Conservation (phyloP, 2,329 filamentous ascomycete species). For the Calonectria montana region DNA sequence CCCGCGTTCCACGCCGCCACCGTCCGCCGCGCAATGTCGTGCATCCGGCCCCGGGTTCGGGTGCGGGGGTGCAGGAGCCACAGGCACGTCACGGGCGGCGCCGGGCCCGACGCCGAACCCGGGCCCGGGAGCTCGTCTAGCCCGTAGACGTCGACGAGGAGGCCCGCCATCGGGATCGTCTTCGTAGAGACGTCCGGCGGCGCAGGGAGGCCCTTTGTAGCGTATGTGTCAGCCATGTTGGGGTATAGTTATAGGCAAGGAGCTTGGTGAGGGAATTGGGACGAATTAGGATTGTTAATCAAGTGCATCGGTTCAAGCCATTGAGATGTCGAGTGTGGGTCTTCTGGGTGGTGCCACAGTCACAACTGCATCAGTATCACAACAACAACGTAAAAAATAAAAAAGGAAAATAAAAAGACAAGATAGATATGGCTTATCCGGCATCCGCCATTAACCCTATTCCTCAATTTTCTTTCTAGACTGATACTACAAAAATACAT, state of each 20-base stretch:
- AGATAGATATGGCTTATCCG: neutral
- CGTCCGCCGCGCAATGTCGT: slow-evolving; percentile 74
- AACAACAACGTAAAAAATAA: no score
- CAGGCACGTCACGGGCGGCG: slow-evolving; percentile 74
- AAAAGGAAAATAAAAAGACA: neutral
- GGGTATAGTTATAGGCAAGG: neutral
- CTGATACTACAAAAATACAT: slow-evolving; percentile 4
- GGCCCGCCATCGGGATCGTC: slow-evolving; percentile 79
- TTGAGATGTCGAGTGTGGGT: neutral
- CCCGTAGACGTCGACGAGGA: slow-evolving; percentile 84
- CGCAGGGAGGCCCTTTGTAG: slow-evolving; percentile 51
- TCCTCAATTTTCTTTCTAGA: neutral
- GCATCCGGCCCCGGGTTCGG: slow-evolving; percentile 78
- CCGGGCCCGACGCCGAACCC: slow-evolving; percentile 1
- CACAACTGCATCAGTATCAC: neutral
- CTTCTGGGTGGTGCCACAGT: neutral
- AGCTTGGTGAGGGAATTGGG: slow-evolving; percentile 20
- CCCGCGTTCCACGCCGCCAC: slow-evolving; percentile 75
- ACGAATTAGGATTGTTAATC: neutral
- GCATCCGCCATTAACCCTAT: neutral
- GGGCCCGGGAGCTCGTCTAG: slow-evolving; percentile 71
- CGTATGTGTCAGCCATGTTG: slow-evolving; percentile 44
- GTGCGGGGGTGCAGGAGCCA: slow-evolving; percentile 91
- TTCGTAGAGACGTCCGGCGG: slow-evolving; percentile 69
- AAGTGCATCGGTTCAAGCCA: neutral